Percentiles rank a stretch among this genome's conserved stretches.
These are phyloP conservation scores for Acer negundo DNA, from an alignment of 345 rosid genomes.

Conservation along the genomic window DNA sequence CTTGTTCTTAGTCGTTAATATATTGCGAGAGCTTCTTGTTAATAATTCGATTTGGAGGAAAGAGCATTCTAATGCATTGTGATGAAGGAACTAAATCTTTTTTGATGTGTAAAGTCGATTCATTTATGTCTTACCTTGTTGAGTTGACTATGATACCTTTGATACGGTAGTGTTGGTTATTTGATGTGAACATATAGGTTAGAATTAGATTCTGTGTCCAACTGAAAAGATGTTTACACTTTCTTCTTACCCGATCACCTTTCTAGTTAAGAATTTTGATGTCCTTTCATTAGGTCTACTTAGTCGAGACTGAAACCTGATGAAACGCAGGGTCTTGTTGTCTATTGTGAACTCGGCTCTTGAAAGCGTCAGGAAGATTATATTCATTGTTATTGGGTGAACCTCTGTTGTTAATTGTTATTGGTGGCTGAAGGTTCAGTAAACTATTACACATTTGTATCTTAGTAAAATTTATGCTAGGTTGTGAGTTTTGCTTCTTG, in stretches of 20 bases:
- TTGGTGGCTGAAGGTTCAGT: slow-evolving; percentile 52
- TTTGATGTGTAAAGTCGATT: not conserved
- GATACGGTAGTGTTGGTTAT: not conserved
- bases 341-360: slow-evolving; percentile 30
- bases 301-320: slow-evolving; percentile 27
- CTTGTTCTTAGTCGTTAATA: not conserved
- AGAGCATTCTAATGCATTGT: not conserved
- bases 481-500: not conserved
- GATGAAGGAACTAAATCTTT: not conserved
- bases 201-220: not conserved
- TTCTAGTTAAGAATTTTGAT: not conserved
- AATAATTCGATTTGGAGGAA: not conserved
- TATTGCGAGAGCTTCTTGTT: not conserved
- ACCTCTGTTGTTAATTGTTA: slow-evolving; percentile 34
- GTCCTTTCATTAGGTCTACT: not conserved
- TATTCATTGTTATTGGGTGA: slow-evolving; percentile 59
- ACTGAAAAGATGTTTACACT: not conserved
- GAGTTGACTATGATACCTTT: not conserved
- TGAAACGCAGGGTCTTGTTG: slow-evolving; percentile 41
- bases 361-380: slow-evolving; percentile 36
- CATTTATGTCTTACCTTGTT: not conserved
- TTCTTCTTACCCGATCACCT: no score
- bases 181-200: not conserved
- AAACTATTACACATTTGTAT: slow-evolving; percentile 44
- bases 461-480: no score